Conservation (phyloP, 78 protist species). For the Chrysochromulina parva region DNA sequence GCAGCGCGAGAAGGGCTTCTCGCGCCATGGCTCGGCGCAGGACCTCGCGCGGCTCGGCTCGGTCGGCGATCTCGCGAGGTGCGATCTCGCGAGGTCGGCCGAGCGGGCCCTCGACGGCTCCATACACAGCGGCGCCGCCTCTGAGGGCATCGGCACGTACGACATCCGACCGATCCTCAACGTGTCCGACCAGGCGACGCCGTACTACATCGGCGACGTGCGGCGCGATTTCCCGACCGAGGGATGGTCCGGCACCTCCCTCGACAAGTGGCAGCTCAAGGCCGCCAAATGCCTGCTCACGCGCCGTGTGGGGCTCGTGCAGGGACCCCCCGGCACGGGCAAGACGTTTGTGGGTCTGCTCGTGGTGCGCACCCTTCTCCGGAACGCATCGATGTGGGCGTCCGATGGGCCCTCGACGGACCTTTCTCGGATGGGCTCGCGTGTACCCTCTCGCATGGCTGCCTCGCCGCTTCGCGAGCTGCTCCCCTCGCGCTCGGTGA, state of each 20-base stretch:
- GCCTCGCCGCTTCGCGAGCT: too few relatives aligned
- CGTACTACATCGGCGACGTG: not conserved
- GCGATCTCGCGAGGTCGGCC: not conserved
- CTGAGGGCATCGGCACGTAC: not conserved
- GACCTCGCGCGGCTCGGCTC: not conserved
- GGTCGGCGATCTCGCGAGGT: not conserved
- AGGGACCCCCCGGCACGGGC: slow-evolving; percentile 55
- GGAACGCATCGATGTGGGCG: not conserved
- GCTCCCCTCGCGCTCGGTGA: too few relatives aligned
- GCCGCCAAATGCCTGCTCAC: not conserved
- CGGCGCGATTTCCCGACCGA: not conserved
- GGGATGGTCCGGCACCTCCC: not conserved
- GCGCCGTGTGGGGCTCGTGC: slow-evolving; percentile 3
- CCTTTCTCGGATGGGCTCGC: too few relatives aligned
- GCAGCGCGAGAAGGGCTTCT: not conserved
- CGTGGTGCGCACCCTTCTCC: not conserved
- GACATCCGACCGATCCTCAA: not conserved
- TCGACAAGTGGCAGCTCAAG: not conserved
- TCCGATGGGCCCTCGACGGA: too few relatives aligned
- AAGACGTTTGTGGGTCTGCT: slow-evolving; percentile 22
- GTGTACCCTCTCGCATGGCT: too few relatives aligned
- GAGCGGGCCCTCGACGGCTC: not conserved
- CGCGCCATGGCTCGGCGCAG: too few relatives aligned
- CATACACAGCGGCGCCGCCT: too few relatives aligned
- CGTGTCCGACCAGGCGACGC: not conserved